phyloP scores from a whole-genome alignment of 805 yeast genomes.

The Cyberlindnera veronae region DNA sequence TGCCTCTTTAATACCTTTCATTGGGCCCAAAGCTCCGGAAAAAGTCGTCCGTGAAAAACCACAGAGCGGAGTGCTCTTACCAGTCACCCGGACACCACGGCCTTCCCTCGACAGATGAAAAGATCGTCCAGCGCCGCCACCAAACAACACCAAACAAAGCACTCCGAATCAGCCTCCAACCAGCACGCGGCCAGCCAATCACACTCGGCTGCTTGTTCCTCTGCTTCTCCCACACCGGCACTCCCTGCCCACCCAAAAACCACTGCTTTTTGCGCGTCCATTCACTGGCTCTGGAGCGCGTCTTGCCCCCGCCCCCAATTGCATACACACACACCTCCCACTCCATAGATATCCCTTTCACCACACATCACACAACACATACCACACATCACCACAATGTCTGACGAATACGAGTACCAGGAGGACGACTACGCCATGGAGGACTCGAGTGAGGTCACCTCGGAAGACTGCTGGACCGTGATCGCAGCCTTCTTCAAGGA shows the following conservation, averaged over 20 bases:
- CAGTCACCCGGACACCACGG: slow-evolving; percentile 3
- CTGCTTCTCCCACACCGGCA: too few species aligned
- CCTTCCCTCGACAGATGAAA: too few species aligned
- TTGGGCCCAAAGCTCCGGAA: too few species aligned
- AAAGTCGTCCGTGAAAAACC: slow-evolving; percentile 1
- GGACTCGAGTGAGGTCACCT: slow-evolving; percentile 59
- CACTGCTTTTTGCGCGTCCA: not conserved
- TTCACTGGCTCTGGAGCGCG: not conserved
- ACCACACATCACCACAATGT: slow-evolving; percentile 14
- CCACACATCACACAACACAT: slow-evolving; percentile 1
- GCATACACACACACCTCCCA: not conserved
- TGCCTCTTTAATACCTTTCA: not conserved
- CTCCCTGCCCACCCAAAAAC: not conserved
- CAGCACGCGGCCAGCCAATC: too few species aligned
- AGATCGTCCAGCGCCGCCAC: slow-evolving; percentile 4
- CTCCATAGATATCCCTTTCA: not conserved
- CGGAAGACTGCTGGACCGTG: slow-evolving; percentile 99
- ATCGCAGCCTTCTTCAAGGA: slow-evolving; percentile 94
- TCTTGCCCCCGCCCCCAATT: not conserved
- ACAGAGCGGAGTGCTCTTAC: not conserved
- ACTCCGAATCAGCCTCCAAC: too few species aligned
- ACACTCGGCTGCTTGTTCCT: not conserved
- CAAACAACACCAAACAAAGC: too few species aligned
- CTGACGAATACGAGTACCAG: slow-evolving; percentile 31
- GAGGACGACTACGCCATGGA: slow-evolving; percentile 65